Conservation (phyloP, 2,329 filamentous ascomycete species). For the Phyllosticta citriasiana region DNA sequence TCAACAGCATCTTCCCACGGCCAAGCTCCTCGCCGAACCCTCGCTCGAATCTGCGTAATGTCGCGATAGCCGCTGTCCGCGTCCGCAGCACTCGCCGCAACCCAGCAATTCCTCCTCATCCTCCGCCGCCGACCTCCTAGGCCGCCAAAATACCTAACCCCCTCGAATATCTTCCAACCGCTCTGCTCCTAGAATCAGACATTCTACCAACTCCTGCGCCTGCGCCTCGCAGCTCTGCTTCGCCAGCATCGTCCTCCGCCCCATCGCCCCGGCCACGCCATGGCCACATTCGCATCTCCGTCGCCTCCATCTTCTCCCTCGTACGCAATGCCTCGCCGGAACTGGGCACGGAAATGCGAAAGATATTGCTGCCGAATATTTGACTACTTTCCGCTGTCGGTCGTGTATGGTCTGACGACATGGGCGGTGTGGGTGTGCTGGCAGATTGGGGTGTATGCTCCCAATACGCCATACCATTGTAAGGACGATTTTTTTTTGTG, state of each 20-base stretch:
- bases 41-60: background rate
- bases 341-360: slow-evolving; percentile 62
- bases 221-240: background rate
- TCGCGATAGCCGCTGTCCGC: slow-evolving; percentile 3
- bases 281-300: slow-evolving; percentile 31
- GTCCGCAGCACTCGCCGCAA: background rate
- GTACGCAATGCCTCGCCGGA: slow-evolving; percentile 26
- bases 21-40: background rate
- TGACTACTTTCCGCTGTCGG: slow-evolving; percentile 76
- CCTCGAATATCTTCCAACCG: background rate
- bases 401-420: slow-evolving; percentile 81
- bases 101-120: background rate
- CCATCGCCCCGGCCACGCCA: slow-evolving; percentile 10
- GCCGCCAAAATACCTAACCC: background rate
- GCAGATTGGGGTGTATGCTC: slow-evolving; percentile 48
- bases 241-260: background rate
- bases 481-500: slow-evolving; percentile 5
- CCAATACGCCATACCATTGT: background rate
- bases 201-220: background rate
- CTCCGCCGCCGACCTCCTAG: background rate
- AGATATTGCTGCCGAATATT: slow-evolving; percentile 71
- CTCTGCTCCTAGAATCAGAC: background rate
- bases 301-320: slow-evolving; percentile 30
- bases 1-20: background rate
- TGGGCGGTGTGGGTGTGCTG: slow-evolving; percentile 89